Evolutionary conservation across 768 basidiomycete genomes (phyloP).

Genomic region (Jaapia argillacea): DNA sequence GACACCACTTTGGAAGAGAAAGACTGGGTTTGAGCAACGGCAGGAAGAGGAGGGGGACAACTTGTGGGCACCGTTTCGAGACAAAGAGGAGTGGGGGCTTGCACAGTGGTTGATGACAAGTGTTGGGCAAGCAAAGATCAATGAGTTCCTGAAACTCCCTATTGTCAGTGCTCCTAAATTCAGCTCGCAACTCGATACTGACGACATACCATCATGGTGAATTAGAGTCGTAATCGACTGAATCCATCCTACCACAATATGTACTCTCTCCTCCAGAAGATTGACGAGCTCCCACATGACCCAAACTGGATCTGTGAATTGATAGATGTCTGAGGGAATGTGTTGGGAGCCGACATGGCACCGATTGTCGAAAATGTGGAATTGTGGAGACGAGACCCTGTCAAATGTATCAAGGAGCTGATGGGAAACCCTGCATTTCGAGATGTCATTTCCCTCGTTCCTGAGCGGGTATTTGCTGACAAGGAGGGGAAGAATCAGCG

Average conservation of each 20-base stretch:
- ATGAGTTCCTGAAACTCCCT: conserved; percentile 13
- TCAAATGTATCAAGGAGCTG: conserved; percentile 3
- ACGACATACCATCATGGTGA: no score
- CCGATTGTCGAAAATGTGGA: conserved; percentile 4
- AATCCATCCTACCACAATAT: conserved; percentile 12
- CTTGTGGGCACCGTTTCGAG: background rate
- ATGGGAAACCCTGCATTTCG: conserved; percentile 6
- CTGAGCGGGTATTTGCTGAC: conserved; percentile 3
- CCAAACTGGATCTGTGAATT: conserved; percentile 3
- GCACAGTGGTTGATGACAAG: conserved; percentile 11
- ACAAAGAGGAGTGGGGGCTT: conserved; percentile 12
- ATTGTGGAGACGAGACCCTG: conserved; percentile 5
- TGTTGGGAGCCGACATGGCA: background rate
- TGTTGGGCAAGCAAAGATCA: conserved; percentile 12
- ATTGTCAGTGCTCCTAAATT: conserved; percentile 13
- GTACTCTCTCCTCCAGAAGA: conserved; percentile 1
- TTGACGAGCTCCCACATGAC: conserved; percentile 3
- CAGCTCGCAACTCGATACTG: background rate
- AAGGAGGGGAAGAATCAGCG: conserved; percentile 1
- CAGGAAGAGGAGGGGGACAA: background rate
- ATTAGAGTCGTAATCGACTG: conserved; percentile 5
- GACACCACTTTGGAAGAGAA: background rate
- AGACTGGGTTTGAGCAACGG: background rate
- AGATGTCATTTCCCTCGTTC: background rate
- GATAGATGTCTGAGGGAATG: conserved; percentile 1